phyloP scores from a whole-genome alignment of 805 yeast genomes.

The Hanseniaspora pseudoguilliermondii region DNA sequence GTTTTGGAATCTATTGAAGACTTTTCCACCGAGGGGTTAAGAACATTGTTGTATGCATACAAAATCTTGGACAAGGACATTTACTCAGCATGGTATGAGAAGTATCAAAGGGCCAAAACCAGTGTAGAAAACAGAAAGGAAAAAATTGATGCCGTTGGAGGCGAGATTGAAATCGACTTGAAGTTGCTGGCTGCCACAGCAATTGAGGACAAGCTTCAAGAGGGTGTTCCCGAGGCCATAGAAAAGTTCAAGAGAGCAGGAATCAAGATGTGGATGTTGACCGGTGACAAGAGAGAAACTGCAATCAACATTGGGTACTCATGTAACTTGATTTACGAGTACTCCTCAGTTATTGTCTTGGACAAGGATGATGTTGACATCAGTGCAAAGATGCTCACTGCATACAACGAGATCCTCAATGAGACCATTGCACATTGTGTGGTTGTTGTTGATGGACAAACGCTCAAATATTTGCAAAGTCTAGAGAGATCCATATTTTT shows the following conservation, averaged over 20 bases:
- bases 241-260: slow-evolving; percentile 88
- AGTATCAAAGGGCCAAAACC: slow-evolving; percentile 65
- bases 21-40: slow-evolving; percentile 85
- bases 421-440: slow-evolving; percentile 88
- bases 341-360: slow-evolving; percentile 73
- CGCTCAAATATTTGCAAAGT: slow-evolving; percentile 57
- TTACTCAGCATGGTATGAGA: slow-evolving; percentile 53
- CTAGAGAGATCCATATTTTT: slow-evolving; percentile 59
- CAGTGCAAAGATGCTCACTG: slow-evolving; percentile 56
- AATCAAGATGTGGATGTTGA: slow-evolving; percentile 92
- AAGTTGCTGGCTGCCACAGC: slow-evolving; percentile 85
- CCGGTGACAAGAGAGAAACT: slow-evolving; percentile 96
- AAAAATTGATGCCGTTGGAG: slow-evolving; percentile 62
- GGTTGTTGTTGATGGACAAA: slow-evolving; percentile 86
- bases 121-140: slow-evolving; percentile 54
- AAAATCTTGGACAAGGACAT: slow-evolving; percentile 50
- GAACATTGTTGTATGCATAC: slow-evolving; percentile 77
- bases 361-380: slow-evolving; percentile 43
- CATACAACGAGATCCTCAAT: slow-evolving; percentile 56
- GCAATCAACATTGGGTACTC: slow-evolving; percentile 96
- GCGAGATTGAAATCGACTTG: slow-evolving; percentile 52
- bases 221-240: slow-evolving; percentile 92
- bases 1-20: slow-evolving; percentile 87
- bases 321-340: slow-evolving; percentile 84
- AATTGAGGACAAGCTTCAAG: slow-evolving; percentile 90